Percentiles rank a stretch among this genome's conserved stretches.
phyloP scores from a whole-genome alignment of 805 yeast species.

The Yueomyces sinensis region DNA sequence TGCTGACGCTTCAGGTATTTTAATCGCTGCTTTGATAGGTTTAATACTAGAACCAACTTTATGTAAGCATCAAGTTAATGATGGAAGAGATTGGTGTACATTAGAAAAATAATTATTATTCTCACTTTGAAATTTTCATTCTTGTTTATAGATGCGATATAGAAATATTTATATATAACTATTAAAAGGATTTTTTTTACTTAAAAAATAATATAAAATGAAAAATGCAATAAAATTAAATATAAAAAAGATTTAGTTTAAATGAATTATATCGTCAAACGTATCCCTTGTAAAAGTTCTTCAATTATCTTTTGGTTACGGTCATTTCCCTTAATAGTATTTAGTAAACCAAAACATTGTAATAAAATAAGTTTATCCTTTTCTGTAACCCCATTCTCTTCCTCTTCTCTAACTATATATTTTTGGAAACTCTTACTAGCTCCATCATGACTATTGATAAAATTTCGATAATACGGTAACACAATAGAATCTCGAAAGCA shows the following conservation, averaged over 20 bases:
- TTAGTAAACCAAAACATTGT: conserved; percentile 51
- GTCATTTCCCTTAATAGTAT: conserved; percentile 39
- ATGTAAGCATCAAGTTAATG: conserved; percentile 55
- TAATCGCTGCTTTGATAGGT: conserved; percentile 66
- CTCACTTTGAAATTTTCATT: too few species aligned
- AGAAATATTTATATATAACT: too few species aligned
- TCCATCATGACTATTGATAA: conserved; percentile 22
- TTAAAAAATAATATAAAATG: too few species aligned
- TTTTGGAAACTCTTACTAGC: conserved; percentile 21
- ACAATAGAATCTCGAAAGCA: conserved; percentile 41
- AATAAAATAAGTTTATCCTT: conserved; percentile 31
- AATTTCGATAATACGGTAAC: conserved; percentile 37
- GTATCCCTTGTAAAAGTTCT: conserved; percentile 28
- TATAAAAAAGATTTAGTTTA: too few species aligned
- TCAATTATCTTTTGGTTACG: conserved; percentile 49
- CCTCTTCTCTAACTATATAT: conserved; percentile 24
- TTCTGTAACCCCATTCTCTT: conserved; percentile 30
- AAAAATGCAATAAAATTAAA: too few species aligned
- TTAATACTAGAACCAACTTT: conserved; percentile 60
- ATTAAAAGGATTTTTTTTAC: too few species aligned
- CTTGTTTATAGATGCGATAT: too few species aligned
- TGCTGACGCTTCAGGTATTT: conserved; percentile 76
- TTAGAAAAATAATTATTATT: conserved; percentile 16
- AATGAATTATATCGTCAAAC: conserved; percentile 23
- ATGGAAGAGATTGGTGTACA: conserved; percentile 75